phyloP scores from a whole-genome alignment of 495 filamentous ascomycete genomes.

The Penicillium maclennaniae region DNA sequence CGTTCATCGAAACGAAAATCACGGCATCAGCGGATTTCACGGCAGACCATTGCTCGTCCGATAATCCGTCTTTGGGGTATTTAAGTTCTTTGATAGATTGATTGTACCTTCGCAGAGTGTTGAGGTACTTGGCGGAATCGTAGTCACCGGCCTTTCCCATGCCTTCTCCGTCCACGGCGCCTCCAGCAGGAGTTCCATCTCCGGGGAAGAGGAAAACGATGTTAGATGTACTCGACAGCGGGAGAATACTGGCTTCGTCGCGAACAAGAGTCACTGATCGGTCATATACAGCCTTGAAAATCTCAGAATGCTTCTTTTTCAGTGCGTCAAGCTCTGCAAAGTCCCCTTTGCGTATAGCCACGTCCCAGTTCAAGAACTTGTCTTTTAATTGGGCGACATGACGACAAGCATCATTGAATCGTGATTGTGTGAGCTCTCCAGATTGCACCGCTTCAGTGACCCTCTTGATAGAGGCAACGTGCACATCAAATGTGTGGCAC shows the following conservation, averaged over 20 bases:
- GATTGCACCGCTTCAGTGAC: slow-evolving; percentile 39
- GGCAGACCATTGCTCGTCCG: slow-evolving; percentile 24
- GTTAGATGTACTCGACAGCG: slow-evolving; percentile 29
- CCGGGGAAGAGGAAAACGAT: slow-evolving; percentile 45
- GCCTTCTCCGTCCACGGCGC: slow-evolving; percentile 46
- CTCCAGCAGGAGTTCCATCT: slow-evolving; percentile 35
- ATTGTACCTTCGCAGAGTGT: slow-evolving; percentile 26
- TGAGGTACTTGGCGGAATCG: slow-evolving; percentile 31
- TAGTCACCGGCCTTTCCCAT: slow-evolving; percentile 33
- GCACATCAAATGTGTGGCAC: slow-evolving; percentile 47
- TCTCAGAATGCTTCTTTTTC: slow-evolving; percentile 15
- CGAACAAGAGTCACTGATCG: slow-evolving; percentile 44
- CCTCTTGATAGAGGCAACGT: slow-evolving; percentile 40
- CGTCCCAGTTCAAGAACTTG: slow-evolving; percentile 31
- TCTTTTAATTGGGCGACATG: slow-evolving; percentile 37
- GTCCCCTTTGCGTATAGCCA: slow-evolving; percentile 16
- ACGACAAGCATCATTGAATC: slow-evolving; percentile 34
- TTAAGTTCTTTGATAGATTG: slow-evolving; percentile 29
- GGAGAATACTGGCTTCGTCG: slow-evolving; percentile 26
- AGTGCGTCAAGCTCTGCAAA: slow-evolving; percentile 17
- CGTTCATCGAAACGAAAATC: slow-evolving; percentile 43
- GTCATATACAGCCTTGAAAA: slow-evolving; percentile 37
- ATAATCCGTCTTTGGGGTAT: slow-evolving; percentile 29
- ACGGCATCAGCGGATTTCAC: slow-evolving; percentile 39
- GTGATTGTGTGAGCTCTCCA: slow-evolving; percentile 27